Conservation (phyloP, 1,284 basidiomycete species). For the Ceratobasidium sp. region DNA sequence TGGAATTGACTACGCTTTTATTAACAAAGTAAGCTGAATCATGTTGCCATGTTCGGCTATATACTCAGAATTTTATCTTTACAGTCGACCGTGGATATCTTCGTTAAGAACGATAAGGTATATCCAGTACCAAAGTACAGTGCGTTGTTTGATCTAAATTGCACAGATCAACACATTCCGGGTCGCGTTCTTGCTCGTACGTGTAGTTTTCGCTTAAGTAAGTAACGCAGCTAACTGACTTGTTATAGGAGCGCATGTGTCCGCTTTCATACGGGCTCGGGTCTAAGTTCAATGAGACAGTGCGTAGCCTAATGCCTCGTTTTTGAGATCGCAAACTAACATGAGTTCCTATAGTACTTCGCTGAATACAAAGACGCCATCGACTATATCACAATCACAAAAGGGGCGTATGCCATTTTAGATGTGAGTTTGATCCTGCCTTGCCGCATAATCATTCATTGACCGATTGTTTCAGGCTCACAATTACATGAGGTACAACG, state of each 20-base stretch:
- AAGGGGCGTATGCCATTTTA: constrained; percentile 62
- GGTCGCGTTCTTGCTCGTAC: constrained; percentile 63
- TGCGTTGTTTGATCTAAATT: background rate
- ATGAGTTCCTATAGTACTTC: constrained; percentile 58
- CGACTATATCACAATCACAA: constrained; percentile 61
- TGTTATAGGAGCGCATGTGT: constrained; percentile 61
- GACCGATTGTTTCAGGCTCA: constrained; percentile 55
- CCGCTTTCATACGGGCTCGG: constrained; percentile 62
- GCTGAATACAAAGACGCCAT: constrained; percentile 61
- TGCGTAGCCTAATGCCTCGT: constrained; percentile 49
- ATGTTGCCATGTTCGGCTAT: background rate
- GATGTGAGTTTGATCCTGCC: constrained; percentile 51
- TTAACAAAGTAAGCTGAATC: constrained; percentile 59
- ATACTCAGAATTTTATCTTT: background rate
- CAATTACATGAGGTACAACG: constrained; percentile 64
- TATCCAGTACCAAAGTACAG: background rate
- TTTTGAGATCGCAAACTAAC: background rate
- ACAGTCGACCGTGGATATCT: constrained; percentile 63
- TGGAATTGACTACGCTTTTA: constrained; percentile 63
- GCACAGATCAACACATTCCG: constrained; percentile 63
- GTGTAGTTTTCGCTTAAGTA: background rate
- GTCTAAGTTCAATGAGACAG: constrained; percentile 63
- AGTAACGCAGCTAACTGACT: background rate
- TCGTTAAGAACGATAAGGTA: constrained; percentile 62
- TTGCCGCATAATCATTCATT: background rate